Evolutionary conservation across 208 protist genomes (phyloP), one percentile per base, ranked within the genome.

Genomic region (Sergeia podlipaevii): DNA sequence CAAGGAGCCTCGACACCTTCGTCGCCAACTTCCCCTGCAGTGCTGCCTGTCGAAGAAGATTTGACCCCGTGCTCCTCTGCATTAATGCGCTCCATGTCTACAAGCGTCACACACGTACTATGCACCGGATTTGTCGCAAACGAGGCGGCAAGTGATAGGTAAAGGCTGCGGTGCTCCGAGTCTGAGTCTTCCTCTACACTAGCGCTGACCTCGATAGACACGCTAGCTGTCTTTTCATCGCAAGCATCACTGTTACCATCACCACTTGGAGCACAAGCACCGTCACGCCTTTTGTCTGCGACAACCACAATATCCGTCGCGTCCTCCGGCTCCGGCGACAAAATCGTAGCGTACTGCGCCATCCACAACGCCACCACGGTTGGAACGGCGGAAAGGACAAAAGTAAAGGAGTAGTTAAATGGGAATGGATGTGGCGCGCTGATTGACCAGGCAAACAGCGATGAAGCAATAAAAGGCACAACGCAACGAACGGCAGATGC

Each of bases 401-500:
- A 85, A 1, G 74, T 60, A 24, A 83, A 60, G 56, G 70, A 78
- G 55, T 86, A 65, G 43, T 85, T 77, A 32, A 89, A 85, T 13
- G 77, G 81, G 51, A 85, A 74, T 1, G 17, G 13, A 11, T 64
- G 60, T 0, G 29, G 30, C 7, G 55, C 55, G 10, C 32, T 38
- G 11, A 90, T 57, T 27, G 76, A 82, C 69, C 72, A 84, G 6
- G 80, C 72, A 65, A 84, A 84, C 10, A 84, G 34, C 7, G 73
- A 60, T 0, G 73, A 47, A 3, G 68, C 46, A 11, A 80, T 47
- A 37, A 82, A 60, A n/a, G 74, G 77, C 3, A 82, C 77, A 10
- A 80, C 59, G 55, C 70, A 77, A 8, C 75, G 80, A n/a, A 68
- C 64, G 6, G 70, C 48, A 11, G 61, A 65, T n/a, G 66, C 65